Base-by-base conservation (phyloP, 225 moss, liverwort and hornwort genomes). In the Lunularia cruciata region DNA sequence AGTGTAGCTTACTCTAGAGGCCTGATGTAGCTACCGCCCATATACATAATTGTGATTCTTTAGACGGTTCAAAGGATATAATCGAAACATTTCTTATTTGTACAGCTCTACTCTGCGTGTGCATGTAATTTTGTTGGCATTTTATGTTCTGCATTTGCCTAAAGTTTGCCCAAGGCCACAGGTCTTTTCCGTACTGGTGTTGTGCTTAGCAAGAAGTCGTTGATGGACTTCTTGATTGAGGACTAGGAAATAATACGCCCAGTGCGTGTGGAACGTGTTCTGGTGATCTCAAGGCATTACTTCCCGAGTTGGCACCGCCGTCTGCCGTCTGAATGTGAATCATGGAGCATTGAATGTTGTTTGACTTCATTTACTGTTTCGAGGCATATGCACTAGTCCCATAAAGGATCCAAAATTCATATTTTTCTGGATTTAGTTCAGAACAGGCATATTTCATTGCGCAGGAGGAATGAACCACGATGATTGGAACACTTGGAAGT, bases 21-120 rank as follows among this genome's bases (percentile, higher is more conserved):
- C 39, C 33, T 55, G 28, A 57, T 34, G 63, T 72, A 72, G 72
- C 38, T 48, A 76, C 66, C 63, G 39, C 68, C 52, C 68, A 3
- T 77, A 81, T 73, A 81, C 73, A 77, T 77, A 76, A 80, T 80
- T 76, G 76, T 80, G 71, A 74, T 82, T 77, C 70, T 67, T 66
- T 71, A 74, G 74, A 67, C 30, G 77, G 70, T 69, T 68, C n/a
- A 63, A 74, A 73, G 72, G 74, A 77, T 82, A 68, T 77, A 82
- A 77, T 73, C 57, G 27, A 68, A 82, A 63, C 32, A 42, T 39
- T 30, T 35, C 49, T 23, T 59, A 36, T 34, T 79, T 79, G 76
- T 80, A 76, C 76, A 80, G 58, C 60, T 58, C 49, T 69, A 53
- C 52, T 37, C 23, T 37, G 27, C 42, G 42, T 65, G 46, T 43